These are phyloP conservation scores for Dendrobium chrysotoxum DNA, from an alignment of 106 monocot species.

Conservation along the genomic window DNA sequence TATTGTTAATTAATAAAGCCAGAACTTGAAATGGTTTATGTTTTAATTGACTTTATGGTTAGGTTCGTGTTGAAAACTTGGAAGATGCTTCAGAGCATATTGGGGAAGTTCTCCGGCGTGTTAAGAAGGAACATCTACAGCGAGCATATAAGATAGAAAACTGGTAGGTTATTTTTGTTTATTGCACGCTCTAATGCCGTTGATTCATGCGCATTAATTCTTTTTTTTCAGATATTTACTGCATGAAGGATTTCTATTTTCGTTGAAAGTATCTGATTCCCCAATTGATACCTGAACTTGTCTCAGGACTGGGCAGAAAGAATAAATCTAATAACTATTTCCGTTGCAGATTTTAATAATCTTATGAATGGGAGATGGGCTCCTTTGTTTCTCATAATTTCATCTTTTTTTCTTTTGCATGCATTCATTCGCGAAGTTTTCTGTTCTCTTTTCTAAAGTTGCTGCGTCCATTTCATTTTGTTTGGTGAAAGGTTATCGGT, in stretches of 20 bases:
- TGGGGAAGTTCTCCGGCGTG: constrained; percentile 82
- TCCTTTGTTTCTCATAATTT: too few relatives aligned
- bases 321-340: too few relatives aligned
- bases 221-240: not conserved
- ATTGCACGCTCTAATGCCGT: not conserved
- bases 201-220: not conserved
- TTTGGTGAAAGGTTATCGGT: too few relatives aligned
- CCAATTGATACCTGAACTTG: too few relatives aligned
- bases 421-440: too few relatives aligned
- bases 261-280: not conserved
- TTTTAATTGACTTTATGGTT: not conserved
- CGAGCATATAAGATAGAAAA: constrained; percentile 87
- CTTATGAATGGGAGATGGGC: too few relatives aligned
- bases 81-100: constrained; percentile 92
- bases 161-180: constrained; percentile 39
- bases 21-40: not conserved
- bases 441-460: too few relatives aligned
- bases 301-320: too few relatives aligned
- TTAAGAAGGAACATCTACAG: constrained; percentile 83
- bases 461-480: too few relatives aligned
- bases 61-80: constrained; percentile 94
- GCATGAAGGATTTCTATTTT: not conserved
- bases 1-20: not conserved
- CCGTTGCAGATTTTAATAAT: too few relatives aligned
- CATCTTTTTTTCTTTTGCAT: too few relatives aligned